Base-by-base conservation (phyloP, 2,329 filamentous ascomycete genomes). In the Clarireedia monteithiana region DNA sequence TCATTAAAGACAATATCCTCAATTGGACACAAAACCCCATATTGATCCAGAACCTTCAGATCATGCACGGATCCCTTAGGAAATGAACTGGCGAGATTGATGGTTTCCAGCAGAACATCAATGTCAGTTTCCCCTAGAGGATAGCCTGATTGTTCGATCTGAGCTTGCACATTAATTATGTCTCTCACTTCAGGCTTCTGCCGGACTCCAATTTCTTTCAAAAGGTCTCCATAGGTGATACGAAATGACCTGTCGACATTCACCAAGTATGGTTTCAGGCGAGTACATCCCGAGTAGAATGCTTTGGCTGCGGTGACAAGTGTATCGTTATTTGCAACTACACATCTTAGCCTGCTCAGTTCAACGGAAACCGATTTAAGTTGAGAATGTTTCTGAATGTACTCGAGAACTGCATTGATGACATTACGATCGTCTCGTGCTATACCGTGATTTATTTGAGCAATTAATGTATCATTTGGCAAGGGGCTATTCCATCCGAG, bases 201-300 rank as follows among this genome's bases (percentile, higher is more conserved):
- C 36, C 59, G 27, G 9, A 70, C 57, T n/a, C 50, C 53, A 15
- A 69, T 36, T 15, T 54, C 55, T 6, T 9, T 45, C 17, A 68
- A 44, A 3, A 67, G 20, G 7, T 40, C n/a, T 39, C 50, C 26
- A 20, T 67, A 60, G 1, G 58, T 49, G 15, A 60, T 34, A 53
- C 59, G 62, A 27, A 66, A 66, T 4, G 49, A 58, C 0, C 24
- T 36, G 5, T 67, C 63, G n/a, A 64, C 55, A 49, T 63, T 65
- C 12, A 30, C 58, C 17, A 64, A 36, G 48, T 65, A 67, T 36
- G 65, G 64, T 4, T 53, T 27, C 2, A 67, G 59, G 26, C 51
- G 23, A 0, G 59, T 39, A 17, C 60, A 64, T n/a, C 59, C 51
- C 26, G 36, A 40, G 36, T 49, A 23, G 23, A 67, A 63, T 5